Percentiles rank a stretch among this genome's conserved stretches.
Conservation (phyloP, 1,139 yeast species). For the Insectozyma bohioensis region DNA sequence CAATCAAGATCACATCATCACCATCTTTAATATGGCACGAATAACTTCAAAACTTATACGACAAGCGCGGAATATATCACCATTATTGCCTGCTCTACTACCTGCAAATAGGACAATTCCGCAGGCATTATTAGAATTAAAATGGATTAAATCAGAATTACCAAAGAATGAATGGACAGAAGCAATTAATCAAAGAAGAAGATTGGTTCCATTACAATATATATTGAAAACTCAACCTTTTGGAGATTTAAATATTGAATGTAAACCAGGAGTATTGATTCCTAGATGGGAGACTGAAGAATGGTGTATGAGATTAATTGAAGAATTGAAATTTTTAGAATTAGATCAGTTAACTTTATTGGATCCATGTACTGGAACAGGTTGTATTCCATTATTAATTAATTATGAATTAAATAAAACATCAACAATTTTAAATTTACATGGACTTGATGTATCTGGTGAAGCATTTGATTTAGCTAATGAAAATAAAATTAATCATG, state of each 20-base stretch:
- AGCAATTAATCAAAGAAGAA: slow-evolving; percentile 41
- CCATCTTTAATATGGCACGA: slow-evolving; percentile 26
- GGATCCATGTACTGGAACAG: slow-evolving; percentile 90
- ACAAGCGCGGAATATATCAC: slow-evolving; percentile 26
- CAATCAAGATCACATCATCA: slow-evolving; percentile 1
- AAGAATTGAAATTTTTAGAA: slow-evolving; percentile 17
- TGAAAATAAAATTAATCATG: slow-evolving; percentile 35
- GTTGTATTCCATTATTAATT: slow-evolving; percentile 71
- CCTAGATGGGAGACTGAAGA: slow-evolving; percentile 98
- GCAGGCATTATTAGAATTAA: slow-evolving; percentile 35
- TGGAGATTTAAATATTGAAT: slow-evolving; percentile 60
- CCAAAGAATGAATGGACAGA: slow-evolving; percentile 33
- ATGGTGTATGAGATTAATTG: slow-evolving; percentile 59
- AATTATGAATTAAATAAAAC: slow-evolving; percentile 28
- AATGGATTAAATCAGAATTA: slow-evolving; percentile 43
- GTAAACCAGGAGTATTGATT: slow-evolving; percentile 68
- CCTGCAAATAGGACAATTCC: slow-evolving; percentile 29
- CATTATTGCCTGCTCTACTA: slow-evolving; percentile 33
- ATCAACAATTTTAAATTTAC: slow-evolving; percentile 21
- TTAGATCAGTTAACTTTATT: slow-evolving; percentile 31
- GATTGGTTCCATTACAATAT: slow-evolving; percentile 73
- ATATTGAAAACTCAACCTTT: slow-evolving; percentile 86
- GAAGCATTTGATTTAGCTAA: slow-evolving; percentile 52
- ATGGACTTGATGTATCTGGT: slow-evolving; percentile 62
- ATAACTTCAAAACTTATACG: slow-evolving; percentile 28